Evolutionary conservation across 257 asterid genomes (phyloP).

Genomic region (Solanum tacnaense): DNA sequence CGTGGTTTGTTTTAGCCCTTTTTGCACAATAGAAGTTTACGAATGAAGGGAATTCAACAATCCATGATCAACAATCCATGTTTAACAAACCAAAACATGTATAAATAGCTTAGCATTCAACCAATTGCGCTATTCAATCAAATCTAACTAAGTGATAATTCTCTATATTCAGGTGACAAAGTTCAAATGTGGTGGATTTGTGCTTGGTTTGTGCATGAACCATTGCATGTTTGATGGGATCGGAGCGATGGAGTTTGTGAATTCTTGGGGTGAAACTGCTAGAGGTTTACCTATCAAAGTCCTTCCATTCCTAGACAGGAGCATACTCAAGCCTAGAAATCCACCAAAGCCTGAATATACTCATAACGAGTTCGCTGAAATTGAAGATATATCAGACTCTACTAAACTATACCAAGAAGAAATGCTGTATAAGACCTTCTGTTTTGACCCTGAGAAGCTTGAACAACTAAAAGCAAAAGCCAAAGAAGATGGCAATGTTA

Average conservation of each 20-base stretch:
- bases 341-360: conserved; percentile 57
- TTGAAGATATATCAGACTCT: conserved; percentile 53
- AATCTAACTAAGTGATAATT: neutral
- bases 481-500: conserved; percentile 30
- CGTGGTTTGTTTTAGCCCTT: neutral
- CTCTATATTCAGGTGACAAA: conserved; percentile 45
- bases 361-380: conserved; percentile 73
- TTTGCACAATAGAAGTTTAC: neutral
- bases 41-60: neutral
- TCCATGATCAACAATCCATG: neutral
- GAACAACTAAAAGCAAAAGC: conserved; percentile 39
- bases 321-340: conserved; percentile 49
- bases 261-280: conserved; percentile 74
- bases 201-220: conserved; percentile 74
- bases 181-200: conserved; percentile 93
- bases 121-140: neutral
- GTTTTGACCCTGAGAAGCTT: conserved; percentile 63
- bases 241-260: conserved; percentile 86
- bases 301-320: conserved; percentile 73
- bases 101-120: neutral
- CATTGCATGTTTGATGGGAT: conserved; percentile 91
- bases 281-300: conserved; percentile 40
- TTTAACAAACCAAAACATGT: neutral
- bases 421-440: conserved; percentile 57
- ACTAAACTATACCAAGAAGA: conserved; percentile 48